Evolutionary conservation across 202 grass and related monocot species (phyloP).

Genomic region (Carex sylvatica): DNA sequence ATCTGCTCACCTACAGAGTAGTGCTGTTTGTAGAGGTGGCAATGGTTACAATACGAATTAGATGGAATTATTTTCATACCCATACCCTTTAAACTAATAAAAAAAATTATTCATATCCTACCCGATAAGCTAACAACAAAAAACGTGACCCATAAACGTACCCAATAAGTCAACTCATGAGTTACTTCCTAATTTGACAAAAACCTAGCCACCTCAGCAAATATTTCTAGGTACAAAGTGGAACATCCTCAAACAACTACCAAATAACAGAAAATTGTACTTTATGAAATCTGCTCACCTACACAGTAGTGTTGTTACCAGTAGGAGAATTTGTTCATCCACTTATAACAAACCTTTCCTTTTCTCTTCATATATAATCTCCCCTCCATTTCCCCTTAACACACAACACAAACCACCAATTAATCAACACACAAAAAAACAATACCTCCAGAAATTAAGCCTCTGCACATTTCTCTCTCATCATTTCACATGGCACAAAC

Average conservation of each 20-base stretch:
- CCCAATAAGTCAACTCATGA: not conserved
- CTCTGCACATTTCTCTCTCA: not conserved
- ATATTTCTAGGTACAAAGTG: not conserved
- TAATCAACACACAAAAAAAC: conserved; percentile 1
- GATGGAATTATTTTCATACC: too few relatives aligned
- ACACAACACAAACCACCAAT: conserved; percentile 1
- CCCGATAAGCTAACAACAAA: not conserved
- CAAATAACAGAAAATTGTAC: not conserved
- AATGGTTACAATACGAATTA: too few relatives aligned
- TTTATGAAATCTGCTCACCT: conserved; percentile 25
- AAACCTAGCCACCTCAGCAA: not conserved
- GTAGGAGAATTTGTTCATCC: conserved; percentile 25
- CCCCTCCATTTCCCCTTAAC: not conserved
- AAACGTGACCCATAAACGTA: too few relatives aligned
- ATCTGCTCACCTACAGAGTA: conserved; percentile 9
- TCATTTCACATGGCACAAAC: conserved; percentile 19
- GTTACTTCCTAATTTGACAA: not conserved
- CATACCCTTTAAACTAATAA: too few relatives aligned
- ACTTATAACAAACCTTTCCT: conserved; percentile 18
- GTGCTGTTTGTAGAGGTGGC: too few relatives aligned
- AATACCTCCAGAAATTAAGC: not conserved
- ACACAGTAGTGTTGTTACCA: not conserved
- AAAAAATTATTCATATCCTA: too few relatives aligned
- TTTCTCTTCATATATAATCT: conserved; percentile 23
- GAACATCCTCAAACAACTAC: not conserved